Percentiles rank a stretch among this genome's conserved stretches.
These are phyloP conservation scores for Fusarium beomiforme DNA, from an alignment of 2,329 filamentous ascomycete genomes.

Conservation along the genomic window DNA sequence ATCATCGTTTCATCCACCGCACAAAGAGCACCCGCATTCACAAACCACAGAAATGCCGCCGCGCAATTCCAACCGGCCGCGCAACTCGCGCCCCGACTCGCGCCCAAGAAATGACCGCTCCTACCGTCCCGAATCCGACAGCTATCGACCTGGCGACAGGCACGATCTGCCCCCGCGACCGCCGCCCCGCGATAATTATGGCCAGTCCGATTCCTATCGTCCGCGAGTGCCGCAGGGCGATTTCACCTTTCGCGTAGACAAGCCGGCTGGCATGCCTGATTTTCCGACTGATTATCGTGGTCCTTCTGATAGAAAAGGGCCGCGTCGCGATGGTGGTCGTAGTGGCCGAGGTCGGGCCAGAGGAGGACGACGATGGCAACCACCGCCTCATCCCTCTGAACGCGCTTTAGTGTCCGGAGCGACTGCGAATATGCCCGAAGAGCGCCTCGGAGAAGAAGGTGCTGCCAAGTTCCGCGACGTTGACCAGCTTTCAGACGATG, in stretches of 20 bases:
- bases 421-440: conserved; percentile 54
- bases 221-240: conserved; percentile 55
- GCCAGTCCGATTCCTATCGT: conserved; percentile 43
- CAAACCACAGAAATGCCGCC: conserved; percentile 15
- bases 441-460: conserved; percentile 58
- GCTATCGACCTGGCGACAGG: conserved; percentile 44
- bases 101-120: conserved; percentile 30
- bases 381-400: conserved; percentile 56
- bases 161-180: conserved; percentile 29
- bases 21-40: background rate
- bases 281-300: conserved; percentile 34
- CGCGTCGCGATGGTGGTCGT: conserved; percentile 41
- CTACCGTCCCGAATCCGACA: conserved; percentile 42
- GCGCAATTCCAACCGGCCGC: conserved; percentile 30
- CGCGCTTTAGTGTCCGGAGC: conserved; percentile 60
- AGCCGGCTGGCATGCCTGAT: conserved; percentile 59
- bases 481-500: conserved; percentile 70
- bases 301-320: conserved; percentile 30
- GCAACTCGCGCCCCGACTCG: conserved; percentile 18
- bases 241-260: conserved; percentile 66
- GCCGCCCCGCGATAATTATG: conserved; percentile 37
- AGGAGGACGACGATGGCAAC: conserved; percentile 49
- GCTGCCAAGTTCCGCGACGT: conserved; percentile 64
- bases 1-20: conserved; percentile 15
- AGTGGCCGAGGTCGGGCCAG: conserved; percentile 39